Percentiles rank a stretch among this genome's conserved stretches.
Conservation (phyloP, 1,139 yeast species). For the Geotrichum phurueaensis region DNA sequence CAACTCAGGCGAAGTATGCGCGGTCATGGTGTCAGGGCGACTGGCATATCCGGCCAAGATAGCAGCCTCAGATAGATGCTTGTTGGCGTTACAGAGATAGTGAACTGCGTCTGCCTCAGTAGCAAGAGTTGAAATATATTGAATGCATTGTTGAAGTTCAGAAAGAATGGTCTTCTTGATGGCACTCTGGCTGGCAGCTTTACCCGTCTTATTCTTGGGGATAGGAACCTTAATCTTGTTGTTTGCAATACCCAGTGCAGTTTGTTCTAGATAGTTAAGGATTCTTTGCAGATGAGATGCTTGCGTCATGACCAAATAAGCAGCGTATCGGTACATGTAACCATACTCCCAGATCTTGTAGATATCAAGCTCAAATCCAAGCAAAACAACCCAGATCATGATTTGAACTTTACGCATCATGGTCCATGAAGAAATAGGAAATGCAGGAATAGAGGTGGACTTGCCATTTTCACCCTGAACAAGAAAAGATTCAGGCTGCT, state of each 20-base stretch:
- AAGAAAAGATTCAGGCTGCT: conserved; percentile 1
- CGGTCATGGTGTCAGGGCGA: conserved; percentile 32
- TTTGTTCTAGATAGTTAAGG: conserved; percentile 41
- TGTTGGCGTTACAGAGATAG: conserved; percentile 39
- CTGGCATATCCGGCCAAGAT: conserved; percentile 31
- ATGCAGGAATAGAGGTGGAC: conserved; percentile 32
- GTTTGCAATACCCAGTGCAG: conserved; percentile 29
- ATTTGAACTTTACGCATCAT: conserved; percentile 57
- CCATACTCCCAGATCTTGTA: conserved; percentile 68
- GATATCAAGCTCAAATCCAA: conserved; percentile 72
- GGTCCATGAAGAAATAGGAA: conserved; percentile 65
- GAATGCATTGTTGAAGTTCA: conserved; percentile 19
- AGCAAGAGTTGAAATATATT: conserved; percentile 31
- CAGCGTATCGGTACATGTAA: conserved; percentile 61
- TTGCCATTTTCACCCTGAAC: conserved; percentile 1
- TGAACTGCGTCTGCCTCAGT: conserved; percentile 38
- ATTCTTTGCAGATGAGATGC: conserved; percentile 49
- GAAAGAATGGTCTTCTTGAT: neutral
- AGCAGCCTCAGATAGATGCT: conserved; percentile 39
- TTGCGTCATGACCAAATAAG: conserved; percentile 45
- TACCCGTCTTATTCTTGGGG: neutral
- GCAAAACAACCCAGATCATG: conserved; percentile 66
- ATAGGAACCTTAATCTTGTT: conserved; percentile 22
- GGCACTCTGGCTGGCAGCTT: neutral
- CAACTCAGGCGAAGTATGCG: conserved; percentile 43